Conservation (phyloP, 1,284 basidiomycete species). For the Boletus hoseneyae region DNA sequence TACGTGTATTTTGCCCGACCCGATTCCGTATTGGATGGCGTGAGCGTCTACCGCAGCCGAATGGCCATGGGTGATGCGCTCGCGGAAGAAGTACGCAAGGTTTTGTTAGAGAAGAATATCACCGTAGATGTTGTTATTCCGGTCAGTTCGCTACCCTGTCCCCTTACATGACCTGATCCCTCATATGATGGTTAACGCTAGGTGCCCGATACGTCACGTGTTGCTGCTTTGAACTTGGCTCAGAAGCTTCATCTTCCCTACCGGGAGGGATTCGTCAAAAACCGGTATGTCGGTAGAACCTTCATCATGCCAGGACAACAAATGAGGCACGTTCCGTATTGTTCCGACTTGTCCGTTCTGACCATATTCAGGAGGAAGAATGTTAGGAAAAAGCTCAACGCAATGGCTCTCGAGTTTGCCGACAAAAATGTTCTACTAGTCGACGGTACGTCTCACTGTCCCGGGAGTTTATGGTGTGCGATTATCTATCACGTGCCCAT, state of each 20-base stretch:
- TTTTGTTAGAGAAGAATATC: slow-evolving; percentile 68
- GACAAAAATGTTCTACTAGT: slow-evolving; percentile 94
- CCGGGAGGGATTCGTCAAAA: slow-evolving; percentile 98
- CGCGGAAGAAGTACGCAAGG: slow-evolving; percentile 80
- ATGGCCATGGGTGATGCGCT: slow-evolving; percentile 99
- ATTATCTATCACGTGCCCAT: background rate
- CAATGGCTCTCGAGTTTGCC: slow-evolving; percentile 98
- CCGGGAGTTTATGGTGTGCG: background rate
- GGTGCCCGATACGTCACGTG: slow-evolving; percentile 95
- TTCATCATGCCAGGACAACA: slow-evolving; percentile 99
- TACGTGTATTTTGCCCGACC: slow-evolving; percentile 99
- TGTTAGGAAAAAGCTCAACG: slow-evolving; percentile 94
- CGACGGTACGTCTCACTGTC: slow-evolving; percentile 61
- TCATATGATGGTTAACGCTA: slow-evolving; percentile 26
- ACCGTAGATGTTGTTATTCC: slow-evolving; percentile 95
- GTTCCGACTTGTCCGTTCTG: background rate
- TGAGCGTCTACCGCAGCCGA: slow-evolving; percentile 94
- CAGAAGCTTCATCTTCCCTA: slow-evolving; percentile 91
- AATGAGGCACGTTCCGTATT: slow-evolving; percentile 54
- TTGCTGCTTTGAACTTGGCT: slow-evolving; percentile 93
- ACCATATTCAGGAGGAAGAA: slow-evolving; percentile 74
- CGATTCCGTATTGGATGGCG: slow-evolving; percentile 95
- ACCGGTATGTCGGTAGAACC: slow-evolving; percentile 96
- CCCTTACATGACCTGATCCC: slow-evolving; percentile 6
- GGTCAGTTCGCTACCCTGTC: slow-evolving; percentile 42